phyloP scores from a whole-genome alignment of 2,329 filamentous ascomycete genomes.

The Decorospora gaudefroyi region DNA sequence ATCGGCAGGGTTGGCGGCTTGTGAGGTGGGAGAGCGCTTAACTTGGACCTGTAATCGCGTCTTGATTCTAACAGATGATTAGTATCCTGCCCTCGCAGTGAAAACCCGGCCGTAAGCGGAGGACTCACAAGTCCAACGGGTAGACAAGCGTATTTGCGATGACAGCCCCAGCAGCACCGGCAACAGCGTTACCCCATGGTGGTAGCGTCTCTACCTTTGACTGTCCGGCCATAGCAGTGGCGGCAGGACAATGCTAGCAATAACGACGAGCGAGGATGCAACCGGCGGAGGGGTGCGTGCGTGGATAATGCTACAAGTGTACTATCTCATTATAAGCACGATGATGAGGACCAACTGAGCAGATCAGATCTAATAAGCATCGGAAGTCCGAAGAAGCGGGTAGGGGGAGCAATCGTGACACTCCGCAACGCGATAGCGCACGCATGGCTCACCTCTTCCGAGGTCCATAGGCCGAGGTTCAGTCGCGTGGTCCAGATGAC shows the following conservation, averaged over 20 bases:
- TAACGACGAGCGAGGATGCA: slow-evolving; percentile 23
- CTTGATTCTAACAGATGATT: slow-evolving; percentile 71
- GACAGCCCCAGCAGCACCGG: slow-evolving; percentile 89
- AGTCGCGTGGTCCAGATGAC: slow-evolving; percentile 17
- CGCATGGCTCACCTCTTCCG: slow-evolving; percentile 42
- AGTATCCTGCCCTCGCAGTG: slow-evolving; percentile 10
- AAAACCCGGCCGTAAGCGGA: no score
- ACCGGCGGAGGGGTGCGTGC: slow-evolving; percentile 19
- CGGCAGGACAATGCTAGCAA: slow-evolving; percentile 1
- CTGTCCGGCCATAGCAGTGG: slow-evolving; percentile 56
- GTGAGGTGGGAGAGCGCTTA: slow-evolving; percentile 59
- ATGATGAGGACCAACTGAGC: no score
- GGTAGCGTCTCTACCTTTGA: slow-evolving; percentile 73
- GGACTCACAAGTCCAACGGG: slow-evolving; percentile 94
- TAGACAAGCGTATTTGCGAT: slow-evolving; percentile 95
- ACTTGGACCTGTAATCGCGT: slow-evolving; percentile 95
- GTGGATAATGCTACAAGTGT: slow-evolving; percentile 9
- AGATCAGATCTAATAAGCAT: slow-evolving; percentile 1
- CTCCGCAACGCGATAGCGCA: slow-evolving; percentile 31
- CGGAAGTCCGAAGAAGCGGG: slow-evolving; percentile 18
- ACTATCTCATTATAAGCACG: slow-evolving; percentile 33
- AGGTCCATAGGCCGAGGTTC: slow-evolving; percentile 44
- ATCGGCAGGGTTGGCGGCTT: slow-evolving; percentile 50
- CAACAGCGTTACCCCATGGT: slow-evolving; percentile 90
- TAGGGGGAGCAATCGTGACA: slow-evolving; percentile 23